phyloP scores from a whole-genome alignment of 331 rosid genomes.

The Acacia concinna region DNA sequence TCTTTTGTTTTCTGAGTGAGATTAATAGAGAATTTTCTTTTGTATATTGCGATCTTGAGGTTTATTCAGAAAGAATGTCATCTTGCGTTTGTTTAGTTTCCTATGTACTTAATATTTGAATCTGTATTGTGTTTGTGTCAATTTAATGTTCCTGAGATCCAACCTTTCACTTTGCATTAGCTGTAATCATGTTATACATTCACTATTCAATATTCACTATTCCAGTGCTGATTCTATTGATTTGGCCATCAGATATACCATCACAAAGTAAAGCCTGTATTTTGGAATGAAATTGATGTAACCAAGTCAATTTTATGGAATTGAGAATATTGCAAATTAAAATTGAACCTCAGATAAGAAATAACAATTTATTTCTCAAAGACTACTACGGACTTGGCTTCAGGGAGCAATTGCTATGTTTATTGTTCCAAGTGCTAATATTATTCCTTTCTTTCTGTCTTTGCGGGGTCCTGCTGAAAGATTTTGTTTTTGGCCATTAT shows the following conservation, averaged over 20 bases:
- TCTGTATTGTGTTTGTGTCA: neutral
- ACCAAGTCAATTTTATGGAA: neutral
- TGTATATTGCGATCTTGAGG: neutral
- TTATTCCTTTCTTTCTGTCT: neutral
- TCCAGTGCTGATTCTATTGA: neutral
- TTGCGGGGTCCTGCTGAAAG: slow-evolving; percentile 2
- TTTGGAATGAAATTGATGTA: neutral
- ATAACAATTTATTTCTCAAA: neutral
- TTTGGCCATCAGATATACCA: neutral
- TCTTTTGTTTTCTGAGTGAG: slow-evolving; percentile 12
- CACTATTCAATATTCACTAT: neutral
- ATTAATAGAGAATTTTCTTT: slow-evolving; percentile 11
- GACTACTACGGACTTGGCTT: neutral
- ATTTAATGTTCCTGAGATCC: neutral
- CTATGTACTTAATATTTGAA: neutral
- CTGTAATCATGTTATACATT: neutral
- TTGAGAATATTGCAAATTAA: neutral
- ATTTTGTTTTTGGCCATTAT: slow-evolving; percentile 3
- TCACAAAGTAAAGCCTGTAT: neutral
- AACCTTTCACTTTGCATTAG: neutral
- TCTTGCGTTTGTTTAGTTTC: slow-evolving; percentile 7
- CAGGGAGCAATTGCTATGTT: neutral
- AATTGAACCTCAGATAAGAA: neutral
- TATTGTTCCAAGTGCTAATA: neutral
- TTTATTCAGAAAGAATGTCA: neutral